Evolutionary conservation across 805 yeast species (phyloP).

Genomic region (Spathaspora arborariae): DNA sequence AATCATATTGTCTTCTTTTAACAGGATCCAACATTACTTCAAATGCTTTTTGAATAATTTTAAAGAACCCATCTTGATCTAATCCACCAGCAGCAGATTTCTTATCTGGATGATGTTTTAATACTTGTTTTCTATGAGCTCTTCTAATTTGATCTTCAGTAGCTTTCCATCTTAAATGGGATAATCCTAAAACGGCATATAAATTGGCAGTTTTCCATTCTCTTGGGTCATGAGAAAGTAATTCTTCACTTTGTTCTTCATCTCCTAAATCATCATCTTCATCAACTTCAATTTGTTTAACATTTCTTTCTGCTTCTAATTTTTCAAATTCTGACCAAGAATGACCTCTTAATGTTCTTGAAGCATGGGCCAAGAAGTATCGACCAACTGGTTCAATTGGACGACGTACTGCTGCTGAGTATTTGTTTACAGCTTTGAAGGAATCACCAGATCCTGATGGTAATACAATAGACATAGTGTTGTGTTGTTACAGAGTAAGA

Average conservation of each 20-base stretch:
- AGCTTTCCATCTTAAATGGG: constrained; percentile 87
- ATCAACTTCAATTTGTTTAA: constrained; percentile 61
- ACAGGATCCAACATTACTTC: constrained; percentile 82
- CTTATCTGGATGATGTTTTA: constrained; percentile 98
- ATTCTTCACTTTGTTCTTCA: constrained; percentile 63
- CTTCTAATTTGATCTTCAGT: constrained; percentile 90
- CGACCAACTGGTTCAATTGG: constrained; percentile 97
- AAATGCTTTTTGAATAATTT: constrained; percentile 94
- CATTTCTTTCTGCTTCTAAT: constrained; percentile 87
- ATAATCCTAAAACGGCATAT: constrained; percentile 92
- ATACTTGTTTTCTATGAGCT: constrained; percentile 95
- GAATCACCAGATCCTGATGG: constrained; percentile 46
- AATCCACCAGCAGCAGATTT: constrained; percentile 86
- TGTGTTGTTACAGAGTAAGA: neutral
- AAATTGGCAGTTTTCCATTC: constrained; percentile 97
- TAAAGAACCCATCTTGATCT: constrained; percentile 95
- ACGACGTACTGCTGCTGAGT: constrained; percentile 64
- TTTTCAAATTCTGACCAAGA: constrained; percentile 98
- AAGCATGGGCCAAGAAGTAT: constrained; percentile 91
- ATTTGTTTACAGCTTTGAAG: constrained; percentile 47
- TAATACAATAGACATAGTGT: constrained; percentile 38
- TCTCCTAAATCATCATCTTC: constrained; percentile 66
- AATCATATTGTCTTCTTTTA: constrained; percentile 91
- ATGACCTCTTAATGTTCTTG: constrained; percentile 93
- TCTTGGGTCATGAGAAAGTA: constrained; percentile 89